Evolutionary conservation across 2,329 filamentous ascomycete genomes (phyloP), one percentile per base, ranked within the genome.

Genomic region (Stemphylium lycopersici): DNA sequence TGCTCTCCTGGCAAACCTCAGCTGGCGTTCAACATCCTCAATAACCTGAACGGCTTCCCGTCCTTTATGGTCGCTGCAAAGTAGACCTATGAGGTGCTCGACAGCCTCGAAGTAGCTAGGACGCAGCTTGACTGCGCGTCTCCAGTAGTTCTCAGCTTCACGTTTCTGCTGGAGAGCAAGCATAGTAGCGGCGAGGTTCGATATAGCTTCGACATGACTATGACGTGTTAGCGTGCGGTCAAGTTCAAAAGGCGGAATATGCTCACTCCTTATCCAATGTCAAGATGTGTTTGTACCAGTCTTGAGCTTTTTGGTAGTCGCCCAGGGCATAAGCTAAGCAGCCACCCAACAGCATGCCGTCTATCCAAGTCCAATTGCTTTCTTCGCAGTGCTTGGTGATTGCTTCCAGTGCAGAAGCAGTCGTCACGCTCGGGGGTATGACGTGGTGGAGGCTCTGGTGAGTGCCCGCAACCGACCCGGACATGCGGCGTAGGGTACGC

Each of bases 101-200:
- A 95, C 91, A 6, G 95, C 93, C 77, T 99, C 95, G 52, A 99
- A 90, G 76, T 96, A 96, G 69, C 87, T 90, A 0, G 95, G 95
- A 7, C 90, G 87, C 52, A 90, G 79, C 69, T 87, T 90, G 22
- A 98, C 87, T n/a, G 92, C 92, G 56, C 84, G 86, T 61, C 89
- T 81, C 95, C 95, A 99, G 69, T 92, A 84, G 53, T 87, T 83
- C 70, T 96, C 89, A 6, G 95, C 95, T 68, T 98, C 93, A 42
- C 89, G 84, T 54, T 89, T 89, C 55, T 89, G 87, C 56, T 91
- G 87, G 8, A 98, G 83, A 52, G 92, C 92, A 63, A 96, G 87
- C 20, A 96, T 80, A 1, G 93, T 92, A 18, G 93, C 93, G 18
- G 93, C 95, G 56, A 96, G 85, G 72, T 98, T 98, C 18, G 93